Base-by-base conservation (phyloP, 805 yeast species). In the Candida bentonensis region DNA sequence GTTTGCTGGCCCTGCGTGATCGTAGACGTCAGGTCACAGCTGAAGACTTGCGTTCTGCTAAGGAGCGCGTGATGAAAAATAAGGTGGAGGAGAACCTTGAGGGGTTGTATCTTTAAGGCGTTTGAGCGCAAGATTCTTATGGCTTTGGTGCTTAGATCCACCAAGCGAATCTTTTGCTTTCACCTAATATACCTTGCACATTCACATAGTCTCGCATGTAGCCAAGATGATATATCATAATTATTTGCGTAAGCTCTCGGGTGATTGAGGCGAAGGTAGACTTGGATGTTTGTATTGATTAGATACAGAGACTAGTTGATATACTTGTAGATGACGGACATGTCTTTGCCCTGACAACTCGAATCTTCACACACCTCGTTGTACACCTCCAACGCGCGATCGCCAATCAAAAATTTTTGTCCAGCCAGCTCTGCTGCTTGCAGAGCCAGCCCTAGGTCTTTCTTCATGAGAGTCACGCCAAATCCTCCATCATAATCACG, bases 21-120 rank as follows among this genome's bases (percentile, higher is more conserved):
- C 80, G 97, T 65, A 78, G 97, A 67, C 89, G 89, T 95, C 94
- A 87, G 67, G 97, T 89, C 33, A 85, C 89, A 27, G 92, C 88
- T 23, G 85, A 83, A 49, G 98, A 89, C 61, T 89, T 89, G 69
- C 80, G 82, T 62, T 78, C 79, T 52, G 98, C 96, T 13, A 83
- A 87, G 68, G 97, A 89, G 63, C 78, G 95, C 56, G 95, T 89
- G 42, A 73, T 89, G 76, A 89, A 89, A 74, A 89, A 88, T 62
- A 89, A 89, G 74, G 86, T 87, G 46, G 97, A 89, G 64, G 96
- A 89, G 69, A 87, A 85, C 57, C 73, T 89, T 52, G 97, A 92
- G 65, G 96, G 97, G 27, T 72, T 89, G 53, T 89, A 89, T 65
- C 71, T 86, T 69, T 81, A 66, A 25, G 7, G 27, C 27, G 27